Evolutionary conservation across 2,329 filamentous ascomycete genomes (phyloP), one percentile per base, ranked within the genome.

Genomic region (Alternaria gaisen): DNA sequence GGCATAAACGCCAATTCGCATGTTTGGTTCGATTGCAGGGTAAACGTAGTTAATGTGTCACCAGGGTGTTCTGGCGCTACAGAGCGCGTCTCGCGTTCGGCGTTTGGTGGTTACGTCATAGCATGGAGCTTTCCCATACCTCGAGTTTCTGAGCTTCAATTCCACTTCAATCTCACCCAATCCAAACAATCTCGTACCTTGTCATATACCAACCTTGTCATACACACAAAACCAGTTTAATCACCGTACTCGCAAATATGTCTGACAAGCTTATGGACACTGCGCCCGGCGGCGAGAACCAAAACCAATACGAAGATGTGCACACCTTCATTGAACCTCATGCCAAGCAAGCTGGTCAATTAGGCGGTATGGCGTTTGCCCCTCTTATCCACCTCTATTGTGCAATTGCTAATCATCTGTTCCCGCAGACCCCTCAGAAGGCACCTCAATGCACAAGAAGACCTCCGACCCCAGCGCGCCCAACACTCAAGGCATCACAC

Each of bases 261-360:
- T 82, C 84, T 62, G 77, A 80, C 18, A 82, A 83, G 64, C 79
- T 89, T 42, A 85, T 89, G 82, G 83, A 87, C 67, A 88, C 85
- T 30, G 83, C 84, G 58, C 80, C 81, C 18, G 87, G 88, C 70
- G 88, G 88, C 66, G 86, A 89, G 38, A 46, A 28, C 75, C 82
- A 82, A 59, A 85, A 83, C 5, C 87, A 87, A 83, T 89, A 90
- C 75, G 87, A 89, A 78, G 85, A 82, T 51, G 82, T 83, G 53
- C 75, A 84, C 51, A 82, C 80, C n/a, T 80, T 84, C 55, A 82
- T 80, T 3, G 66, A 82, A 16, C 81, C 83, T 0, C 83, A 83
- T 53, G 75, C 78, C 16, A 89, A 87, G 67, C 81, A 85, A 59
- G 80, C 81, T 24, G 88, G 87, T 7, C 86, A 88, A 71, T 72